A percentile compares a stretch with the other conserved stretches of the same genome.
Conservation (phyloP, 2,329 filamentous ascomycete genomes). For the Colletotrichum spinosum region DNA sequence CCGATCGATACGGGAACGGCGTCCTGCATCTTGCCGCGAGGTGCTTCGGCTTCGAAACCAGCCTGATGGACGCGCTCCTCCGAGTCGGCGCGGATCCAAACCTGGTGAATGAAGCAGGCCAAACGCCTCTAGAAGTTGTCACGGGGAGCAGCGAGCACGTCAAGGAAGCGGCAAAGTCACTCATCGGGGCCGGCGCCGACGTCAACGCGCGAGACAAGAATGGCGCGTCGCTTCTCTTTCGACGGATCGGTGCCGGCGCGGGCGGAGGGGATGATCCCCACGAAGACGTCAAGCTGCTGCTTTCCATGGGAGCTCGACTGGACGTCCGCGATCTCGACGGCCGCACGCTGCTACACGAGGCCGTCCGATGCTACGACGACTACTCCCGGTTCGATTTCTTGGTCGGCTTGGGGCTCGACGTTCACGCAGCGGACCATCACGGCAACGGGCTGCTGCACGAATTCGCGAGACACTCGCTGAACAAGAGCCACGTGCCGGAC, state of each 20-base stretch:
- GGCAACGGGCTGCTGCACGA: conserved; percentile 43
- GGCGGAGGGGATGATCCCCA: not conserved
- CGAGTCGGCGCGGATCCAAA: conserved; percentile 41
- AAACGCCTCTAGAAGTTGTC: conserved; percentile 36
- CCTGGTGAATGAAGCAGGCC: conserved; percentile 33
- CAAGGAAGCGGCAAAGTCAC: not conserved
- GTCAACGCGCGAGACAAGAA: conserved; percentile 21
- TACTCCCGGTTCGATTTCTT: conserved; percentile 25
- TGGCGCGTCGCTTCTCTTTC: conserved; percentile 39
- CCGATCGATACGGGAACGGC: conserved; percentile 40
- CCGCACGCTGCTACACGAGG: conserved; percentile 39
- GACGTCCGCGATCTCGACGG: conserved; percentile 35
- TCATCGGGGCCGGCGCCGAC: conserved; percentile 25
- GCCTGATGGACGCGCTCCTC: conserved; percentile 33
- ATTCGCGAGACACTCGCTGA: conserved; percentile 3
- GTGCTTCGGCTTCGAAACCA: not conserved
- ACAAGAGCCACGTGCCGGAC: not conserved
- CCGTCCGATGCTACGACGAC: not conserved
- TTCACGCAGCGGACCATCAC: conserved; percentile 35
- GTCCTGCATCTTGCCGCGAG: conserved; percentile 38
- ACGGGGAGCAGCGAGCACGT: rapidly evolving
- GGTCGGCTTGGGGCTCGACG: conserved; percentile 24
- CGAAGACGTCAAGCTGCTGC: conserved; percentile 21
- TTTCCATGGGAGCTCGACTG: conserved; percentile 35
- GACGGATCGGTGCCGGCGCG: not conserved